A percentile compares a stretch with the other conserved stretches of the same genome.
These are phyloP conservation scores for Tetrahymena thermophila DNA, from an alignment of 73 alveolate genomes.

Conservation along the genomic window DNA sequence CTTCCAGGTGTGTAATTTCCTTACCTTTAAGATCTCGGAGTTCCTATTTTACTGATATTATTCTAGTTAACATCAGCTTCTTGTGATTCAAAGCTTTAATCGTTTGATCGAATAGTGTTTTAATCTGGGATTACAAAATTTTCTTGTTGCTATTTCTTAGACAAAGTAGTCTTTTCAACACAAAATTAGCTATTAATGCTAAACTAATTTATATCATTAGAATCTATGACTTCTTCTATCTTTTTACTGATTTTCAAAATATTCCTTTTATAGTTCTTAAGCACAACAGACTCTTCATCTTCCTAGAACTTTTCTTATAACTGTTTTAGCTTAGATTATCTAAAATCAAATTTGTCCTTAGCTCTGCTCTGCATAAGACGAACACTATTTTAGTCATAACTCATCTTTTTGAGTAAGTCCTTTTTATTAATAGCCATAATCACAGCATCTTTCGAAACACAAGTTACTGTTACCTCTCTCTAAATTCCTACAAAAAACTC, in stretches of 20 bases:
- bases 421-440: background rate
- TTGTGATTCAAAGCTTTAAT: background rate
- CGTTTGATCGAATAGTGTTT: background rate
- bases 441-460: background rate
- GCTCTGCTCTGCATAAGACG: background rate
- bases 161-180: background rate
- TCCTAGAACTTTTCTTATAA: background rate
- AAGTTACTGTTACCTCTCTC: background rate
- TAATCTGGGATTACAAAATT: background rate
- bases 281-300: background rate
- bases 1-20: background rate
- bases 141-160: background rate
- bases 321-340: background rate
- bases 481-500: background rate
- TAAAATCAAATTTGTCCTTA: background rate
- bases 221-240: background rate
- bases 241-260: background rate
- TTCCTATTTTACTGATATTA: background rate
- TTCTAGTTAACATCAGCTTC: background rate
- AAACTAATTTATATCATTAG: background rate
- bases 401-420: background rate
- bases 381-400: background rate
- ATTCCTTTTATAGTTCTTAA: background rate
- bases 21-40: background rate
- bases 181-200: background rate